Percentiles rank a stretch among this genome's conserved stretches.
Evolutionary conservation across 2,329 filamentous ascomycete species (phyloP).

Genomic region (Chrysoporthe puriensis): DNA sequence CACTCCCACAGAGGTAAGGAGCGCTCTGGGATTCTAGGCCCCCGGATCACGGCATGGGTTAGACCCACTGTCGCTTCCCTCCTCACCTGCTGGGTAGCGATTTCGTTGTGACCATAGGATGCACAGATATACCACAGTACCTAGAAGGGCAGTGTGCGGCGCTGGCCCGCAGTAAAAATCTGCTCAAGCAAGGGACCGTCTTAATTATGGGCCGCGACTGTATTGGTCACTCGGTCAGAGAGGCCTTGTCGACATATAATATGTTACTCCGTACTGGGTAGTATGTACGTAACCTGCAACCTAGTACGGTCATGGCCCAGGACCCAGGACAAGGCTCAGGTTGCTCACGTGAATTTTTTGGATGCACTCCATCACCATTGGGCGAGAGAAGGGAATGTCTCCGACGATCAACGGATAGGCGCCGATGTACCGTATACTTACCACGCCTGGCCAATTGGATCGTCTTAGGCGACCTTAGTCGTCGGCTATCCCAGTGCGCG

Average conservation of each 20-base stretch:
- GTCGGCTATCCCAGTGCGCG: neutral
- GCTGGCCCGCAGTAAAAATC: constrained; percentile 4
- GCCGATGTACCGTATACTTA: constrained; percentile 8
- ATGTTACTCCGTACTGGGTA: neutral
- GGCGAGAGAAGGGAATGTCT: neutral
- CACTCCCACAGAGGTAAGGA: constrained; percentile 17
- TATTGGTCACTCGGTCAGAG: neutral
- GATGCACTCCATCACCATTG: constrained; percentile 13
- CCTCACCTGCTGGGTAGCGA: neutral
- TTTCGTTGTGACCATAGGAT: neutral
- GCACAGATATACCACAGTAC: neutral
- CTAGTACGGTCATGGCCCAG: neutral
- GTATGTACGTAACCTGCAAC: neutral
- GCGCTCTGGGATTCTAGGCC: constrained; percentile 1
- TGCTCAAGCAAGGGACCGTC: neutral
- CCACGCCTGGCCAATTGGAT: neutral
- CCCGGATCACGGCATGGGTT: constrained; percentile 2
- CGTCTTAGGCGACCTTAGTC: neutral
- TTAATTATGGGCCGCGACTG: neutral
- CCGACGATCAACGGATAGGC: constrained; percentile 8
- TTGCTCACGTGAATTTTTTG: constrained; percentile 18
- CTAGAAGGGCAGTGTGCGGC: neutral
- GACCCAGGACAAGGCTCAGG: neutral
- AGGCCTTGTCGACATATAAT: neutral
- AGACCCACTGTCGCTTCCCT: constrained; percentile 9